Conservation (phyloP, 768 basidiomycete species). For the Roridomyces roridus region DNA sequence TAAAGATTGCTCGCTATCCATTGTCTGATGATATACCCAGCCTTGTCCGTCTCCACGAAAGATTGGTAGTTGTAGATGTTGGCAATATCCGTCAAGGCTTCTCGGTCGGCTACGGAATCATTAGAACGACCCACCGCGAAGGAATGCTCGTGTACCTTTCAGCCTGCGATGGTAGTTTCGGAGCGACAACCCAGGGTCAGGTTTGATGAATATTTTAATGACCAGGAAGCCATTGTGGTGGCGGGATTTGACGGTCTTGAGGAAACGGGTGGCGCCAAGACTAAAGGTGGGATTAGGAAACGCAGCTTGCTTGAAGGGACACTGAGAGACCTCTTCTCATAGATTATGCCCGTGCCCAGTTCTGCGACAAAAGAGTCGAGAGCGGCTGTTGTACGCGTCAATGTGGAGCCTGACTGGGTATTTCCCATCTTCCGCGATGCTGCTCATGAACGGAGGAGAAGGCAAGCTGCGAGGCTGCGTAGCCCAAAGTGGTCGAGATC, state of each 20-base stretch:
- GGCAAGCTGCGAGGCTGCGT: too few relatives aligned
- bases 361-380: conserved; percentile 93
- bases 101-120: conserved; percentile 73
- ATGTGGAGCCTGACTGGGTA: conserved; percentile 69
- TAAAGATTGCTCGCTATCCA: conserved; percentile 95
- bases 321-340: conserved; percentile 80
- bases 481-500: too few relatives aligned
- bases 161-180: conserved; percentile 75
- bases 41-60: conserved; percentile 94
- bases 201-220: conserved; percentile 95
- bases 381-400: conserved; percentile 78
- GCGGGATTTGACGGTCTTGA: conserved; percentile 88
- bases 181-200: conserved; percentile 84
- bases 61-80: conserved; percentile 91
- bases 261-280: conserved; percentile 72
- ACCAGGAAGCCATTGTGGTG: conserved; percentile 86
- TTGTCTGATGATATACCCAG: conserved; percentile 93
- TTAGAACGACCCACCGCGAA: neutral
- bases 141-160: conserved; percentile 61
- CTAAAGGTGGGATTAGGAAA: conserved; percentile 38
- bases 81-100: conserved; percentile 80
- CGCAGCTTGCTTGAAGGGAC: neutral
- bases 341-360: conserved; percentile 83
- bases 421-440: conserved; percentile 67
- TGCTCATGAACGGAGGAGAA: too few relatives aligned